Percentiles rank a stretch among this genome's conserved stretches.
phyloP scores from a whole-genome alignment of 2,329 filamentous ascomycete genomes.

The Metarhizium anisopliae region DNA sequence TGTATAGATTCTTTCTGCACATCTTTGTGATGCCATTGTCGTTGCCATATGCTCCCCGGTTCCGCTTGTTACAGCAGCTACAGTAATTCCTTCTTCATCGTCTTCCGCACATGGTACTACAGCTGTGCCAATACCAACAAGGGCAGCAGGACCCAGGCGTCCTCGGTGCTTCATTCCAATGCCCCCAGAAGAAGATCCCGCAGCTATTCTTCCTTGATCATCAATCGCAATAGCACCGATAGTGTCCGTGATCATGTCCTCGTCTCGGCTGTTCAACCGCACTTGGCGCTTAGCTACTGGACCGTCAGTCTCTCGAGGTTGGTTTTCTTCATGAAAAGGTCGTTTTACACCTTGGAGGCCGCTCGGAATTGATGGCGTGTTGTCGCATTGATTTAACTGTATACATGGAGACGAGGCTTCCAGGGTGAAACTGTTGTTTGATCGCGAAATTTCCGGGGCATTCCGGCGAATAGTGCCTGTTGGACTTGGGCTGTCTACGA shows the following conservation, averaged over 20 bases:
- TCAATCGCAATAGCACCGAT: constrained; percentile 95
- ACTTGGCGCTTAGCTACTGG: constrained; percentile 8
- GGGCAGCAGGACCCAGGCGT: constrained; percentile 81
- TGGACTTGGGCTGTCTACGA: neutral
- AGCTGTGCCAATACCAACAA: constrained; percentile 84
- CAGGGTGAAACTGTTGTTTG: constrained; percentile 2
- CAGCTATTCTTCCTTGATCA: constrained; percentile 75
- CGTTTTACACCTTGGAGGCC: constrained; percentile 24
- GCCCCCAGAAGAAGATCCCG: constrained; percentile 89
- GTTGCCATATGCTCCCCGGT: constrained; percentile 98
- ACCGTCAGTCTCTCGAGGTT: constrained; percentile 4
- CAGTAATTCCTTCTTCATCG: constrained; percentile 59
- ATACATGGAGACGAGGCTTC: constrained; percentile 12
- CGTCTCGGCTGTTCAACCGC: constrained; percentile 21
- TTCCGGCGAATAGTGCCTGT: neutral
- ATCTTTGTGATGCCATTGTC: constrained; percentile 80
- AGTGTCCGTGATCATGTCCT: constrained; percentile 76
- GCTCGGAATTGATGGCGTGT: neutral
- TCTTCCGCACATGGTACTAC: constrained; percentile 69
- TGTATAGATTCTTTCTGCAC: constrained; percentile 76
- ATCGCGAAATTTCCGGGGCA: neutral
- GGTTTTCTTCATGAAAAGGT: constrained; percentile 10
- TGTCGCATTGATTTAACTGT: neutral
- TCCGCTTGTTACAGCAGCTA: constrained; percentile 83
- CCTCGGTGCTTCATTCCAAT: constrained; percentile 98